Conservation (phyloP, 2,329 filamentous ascomycete genomes). For the Paecilomyces variotii region DNA sequence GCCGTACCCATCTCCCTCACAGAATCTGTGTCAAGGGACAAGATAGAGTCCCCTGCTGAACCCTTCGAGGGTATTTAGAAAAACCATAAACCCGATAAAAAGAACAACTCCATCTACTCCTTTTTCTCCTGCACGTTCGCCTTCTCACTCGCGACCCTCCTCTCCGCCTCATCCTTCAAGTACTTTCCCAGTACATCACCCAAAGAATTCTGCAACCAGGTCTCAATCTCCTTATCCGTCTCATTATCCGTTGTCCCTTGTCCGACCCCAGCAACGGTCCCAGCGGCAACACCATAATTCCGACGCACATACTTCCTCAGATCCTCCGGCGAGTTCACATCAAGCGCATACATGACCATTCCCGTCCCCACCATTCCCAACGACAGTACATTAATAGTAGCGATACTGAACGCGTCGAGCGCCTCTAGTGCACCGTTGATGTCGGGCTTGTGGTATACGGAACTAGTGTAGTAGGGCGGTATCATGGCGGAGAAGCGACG, state of each 20-base stretch:
- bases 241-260: conserved; percentile 43
- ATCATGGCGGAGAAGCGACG: conserved; percentile 54
- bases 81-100: not conserved
- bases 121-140: conserved; percentile 4
- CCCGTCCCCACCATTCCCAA: conserved; percentile 68
- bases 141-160: conserved; percentile 21
- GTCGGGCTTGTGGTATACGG: conserved; percentile 32
- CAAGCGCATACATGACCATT: conserved; percentile 65
- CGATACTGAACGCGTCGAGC: conserved; percentile 72
- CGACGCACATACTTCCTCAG: conserved; percentile 52
- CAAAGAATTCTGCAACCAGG: conserved; percentile 34
- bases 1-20: not conserved
- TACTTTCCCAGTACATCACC: conserved; percentile 4
- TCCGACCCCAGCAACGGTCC: conserved; percentile 46
- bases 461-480: conserved; percentile 62
- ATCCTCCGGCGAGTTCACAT: conserved; percentile 64
- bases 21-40: not conserved
- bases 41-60: not conserved
- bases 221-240: conserved; percentile 46
- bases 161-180: conserved; percentile 39
- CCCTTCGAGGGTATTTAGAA: not conserved
- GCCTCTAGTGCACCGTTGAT: conserved; percentile 65
- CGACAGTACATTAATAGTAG: conserved; percentile 75
- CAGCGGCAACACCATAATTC: conserved; percentile 52
- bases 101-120: conserved; percentile 1